phyloP scores from a whole-genome alignment of 495 filamentous ascomycete species.

The Aspergillus coremiiformis region DNA sequence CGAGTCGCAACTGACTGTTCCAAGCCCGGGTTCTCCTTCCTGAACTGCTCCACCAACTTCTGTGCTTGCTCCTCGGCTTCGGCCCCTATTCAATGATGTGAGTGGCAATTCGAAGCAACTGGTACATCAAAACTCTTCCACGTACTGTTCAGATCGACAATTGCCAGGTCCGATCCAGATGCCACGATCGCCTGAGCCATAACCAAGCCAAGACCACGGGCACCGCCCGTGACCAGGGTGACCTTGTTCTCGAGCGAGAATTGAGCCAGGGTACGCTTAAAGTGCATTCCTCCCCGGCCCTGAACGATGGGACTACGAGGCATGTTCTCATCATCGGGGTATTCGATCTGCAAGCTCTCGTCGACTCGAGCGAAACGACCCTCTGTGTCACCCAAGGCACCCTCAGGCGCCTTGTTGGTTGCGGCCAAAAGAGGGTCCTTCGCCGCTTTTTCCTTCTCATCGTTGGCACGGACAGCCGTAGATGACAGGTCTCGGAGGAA shows the following conservation, averaged over 20 bases:
- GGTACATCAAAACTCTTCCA: conserved; percentile 8
- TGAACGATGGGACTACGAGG: conserved; percentile 59
- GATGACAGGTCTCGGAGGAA: conserved; percentile 25
- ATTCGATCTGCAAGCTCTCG: conserved; percentile 63
- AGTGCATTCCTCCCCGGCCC: conserved; percentile 62
- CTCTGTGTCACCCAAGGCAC: conserved; percentile 30
- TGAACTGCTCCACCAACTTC: conserved; percentile 63
- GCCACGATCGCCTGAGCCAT: conserved; percentile 86
- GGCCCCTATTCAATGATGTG: conserved; percentile 48
- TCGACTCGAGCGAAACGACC: conserved; percentile 68
- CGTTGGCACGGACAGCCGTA: conserved; percentile 22
- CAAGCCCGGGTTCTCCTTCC: conserved; percentile 66
- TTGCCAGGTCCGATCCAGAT: conserved; percentile 80
- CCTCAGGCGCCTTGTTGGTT: conserved; percentile 28
- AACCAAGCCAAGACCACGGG: conserved; percentile 77
- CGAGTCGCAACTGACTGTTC: conserved; percentile 49
- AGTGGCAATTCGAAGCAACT: conserved; percentile 4
- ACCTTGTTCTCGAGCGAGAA: conserved; percentile 77
- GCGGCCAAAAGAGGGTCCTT: conserved; percentile 25
- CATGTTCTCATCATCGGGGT: conserved; percentile 62
- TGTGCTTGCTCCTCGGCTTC: conserved; percentile 73
- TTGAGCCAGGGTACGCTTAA: conserved; percentile 61
- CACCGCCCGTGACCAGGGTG: conserved; percentile 77
- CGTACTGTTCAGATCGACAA: conserved; percentile 89
- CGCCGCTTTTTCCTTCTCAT: conserved; percentile 19